These are phyloP conservation scores for Salvia splendens DNA, from an alignment of 257 asterid species.

Conservation along the genomic window DNA sequence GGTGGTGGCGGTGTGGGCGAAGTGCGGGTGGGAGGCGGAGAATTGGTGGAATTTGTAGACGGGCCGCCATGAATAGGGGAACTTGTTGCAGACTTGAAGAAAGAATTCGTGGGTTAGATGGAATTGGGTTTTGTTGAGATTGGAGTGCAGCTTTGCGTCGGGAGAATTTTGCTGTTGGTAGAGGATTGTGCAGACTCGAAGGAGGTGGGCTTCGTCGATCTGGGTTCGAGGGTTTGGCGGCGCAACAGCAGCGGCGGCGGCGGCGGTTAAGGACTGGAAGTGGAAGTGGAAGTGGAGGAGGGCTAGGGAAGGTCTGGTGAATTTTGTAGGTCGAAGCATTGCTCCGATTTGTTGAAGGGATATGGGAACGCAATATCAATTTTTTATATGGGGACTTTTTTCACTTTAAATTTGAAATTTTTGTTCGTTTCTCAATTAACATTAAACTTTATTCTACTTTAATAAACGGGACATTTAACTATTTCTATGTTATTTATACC, in stretches of 20 bases:
- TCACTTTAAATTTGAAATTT: too few relatives aligned
- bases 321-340: slow-evolving; percentile 39
- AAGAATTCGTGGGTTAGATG: slow-evolving; percentile 77
- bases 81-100: slow-evolving; percentile 82
- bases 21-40: slow-evolving; percentile 50
- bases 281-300: slow-evolving; percentile 34
- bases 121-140: slow-evolving; percentile 55
- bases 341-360: background rate
- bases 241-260: slow-evolving; percentile 7
- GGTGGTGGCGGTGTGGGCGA: slow-evolving; percentile 70
- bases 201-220: slow-evolving; percentile 63
- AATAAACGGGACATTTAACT: too few relatives aligned
- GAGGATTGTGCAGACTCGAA: slow-evolving; percentile 79
- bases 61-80: slow-evolving; percentile 87
- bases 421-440: too few relatives aligned
- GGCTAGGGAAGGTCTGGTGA: slow-evolving; percentile 29
- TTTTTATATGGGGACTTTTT: too few relatives aligned
- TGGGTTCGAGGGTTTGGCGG: slow-evolving; percentile 37
- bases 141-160: slow-evolving; percentile 51
- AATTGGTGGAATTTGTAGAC: slow-evolving; percentile 68
- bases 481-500: too few relatives aligned
- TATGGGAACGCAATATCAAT: too few relatives aligned
- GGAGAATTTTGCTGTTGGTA: slow-evolving; percentile 84
- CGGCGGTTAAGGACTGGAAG: slow-evolving; percentile 37
- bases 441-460: too few relatives aligned